These are phyloP conservation scores for Blastocystis sp. DNA, from an alignment of 352 stramenopile genomes.

Conservation along the genomic window DNA sequence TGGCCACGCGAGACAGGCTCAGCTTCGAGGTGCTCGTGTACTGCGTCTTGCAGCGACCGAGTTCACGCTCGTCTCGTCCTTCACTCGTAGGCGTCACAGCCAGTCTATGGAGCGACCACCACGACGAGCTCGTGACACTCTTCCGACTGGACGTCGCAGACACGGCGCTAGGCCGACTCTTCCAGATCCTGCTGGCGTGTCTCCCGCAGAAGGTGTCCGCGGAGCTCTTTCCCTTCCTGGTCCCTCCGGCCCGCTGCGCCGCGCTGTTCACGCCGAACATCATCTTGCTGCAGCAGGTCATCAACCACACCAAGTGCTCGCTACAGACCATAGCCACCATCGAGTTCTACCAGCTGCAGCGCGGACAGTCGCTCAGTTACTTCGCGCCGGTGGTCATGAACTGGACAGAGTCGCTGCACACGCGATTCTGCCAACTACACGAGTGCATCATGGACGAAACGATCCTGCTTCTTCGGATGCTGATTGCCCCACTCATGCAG, in stretches of 20 bases:
- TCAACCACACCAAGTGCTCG: slow-evolving; percentile 4
- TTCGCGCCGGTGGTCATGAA: slow-evolving; percentile 22
- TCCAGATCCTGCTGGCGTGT: neutral
- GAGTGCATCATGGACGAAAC: neutral
- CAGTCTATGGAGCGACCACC: neutral
- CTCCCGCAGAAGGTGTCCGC: neutral
- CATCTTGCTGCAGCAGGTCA: neutral
- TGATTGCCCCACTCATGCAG: neutral
- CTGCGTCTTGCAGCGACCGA: neutral
- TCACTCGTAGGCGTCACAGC: neutral
- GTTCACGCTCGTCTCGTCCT: neutral
- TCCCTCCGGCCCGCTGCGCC: neutral
- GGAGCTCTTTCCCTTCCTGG: neutral
- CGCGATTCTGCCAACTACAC: neutral
- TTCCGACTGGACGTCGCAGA: neutral
- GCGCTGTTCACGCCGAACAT: neutral
- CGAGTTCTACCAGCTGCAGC: no score
- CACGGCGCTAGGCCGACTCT: neutral
- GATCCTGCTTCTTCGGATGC: neutral
- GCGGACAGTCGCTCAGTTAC: neutral
- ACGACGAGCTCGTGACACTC: neutral
- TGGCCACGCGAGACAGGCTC: neutral
- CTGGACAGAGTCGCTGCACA: neutral
- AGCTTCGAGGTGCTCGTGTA: neutral
- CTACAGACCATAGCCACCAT: neutral